Percentiles rank a stretch among this genome's conserved stretches.
Conservation (phyloP, 495 filamentous ascomycete genomes). For the Apiosordaria backusii region DNA sequence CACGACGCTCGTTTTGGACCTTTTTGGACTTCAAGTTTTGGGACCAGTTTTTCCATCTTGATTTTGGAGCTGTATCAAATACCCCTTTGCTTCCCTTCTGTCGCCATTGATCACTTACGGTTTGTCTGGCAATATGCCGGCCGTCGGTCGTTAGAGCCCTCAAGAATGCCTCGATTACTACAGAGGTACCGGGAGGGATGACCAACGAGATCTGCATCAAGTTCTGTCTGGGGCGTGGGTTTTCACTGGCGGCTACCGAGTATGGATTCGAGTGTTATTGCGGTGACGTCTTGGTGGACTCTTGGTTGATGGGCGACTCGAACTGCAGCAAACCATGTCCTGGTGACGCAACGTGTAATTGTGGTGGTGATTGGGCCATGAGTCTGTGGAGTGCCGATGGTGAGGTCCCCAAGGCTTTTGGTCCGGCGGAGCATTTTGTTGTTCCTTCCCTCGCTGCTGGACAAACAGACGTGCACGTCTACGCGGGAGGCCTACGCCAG, state of each 20-base stretch:
- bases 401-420: conserved; percentile 18
- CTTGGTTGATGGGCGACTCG: conserved; percentile 33
- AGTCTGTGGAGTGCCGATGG: conserved; percentile 37
- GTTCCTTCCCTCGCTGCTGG: conserved; percentile 20
- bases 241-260: conserved; percentile 56
- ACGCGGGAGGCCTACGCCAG: conserved; percentile 22
- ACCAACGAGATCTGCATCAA: conserved; percentile 56
- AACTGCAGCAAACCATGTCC: conserved; percentile 40
- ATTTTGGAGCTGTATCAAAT: conserved; percentile 22
- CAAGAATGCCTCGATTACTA: conserved; percentile 33
- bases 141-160: conserved; percentile 34
- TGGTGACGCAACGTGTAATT: conserved; percentile 38
- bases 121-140: conserved; percentile 15
- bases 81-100: conserved; percentile 12
- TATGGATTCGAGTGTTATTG: conserved; percentile 61
- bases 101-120: background rate
- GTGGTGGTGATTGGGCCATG: conserved; percentile 40
- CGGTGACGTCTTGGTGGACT: conserved; percentile 45
- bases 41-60: conserved; percentile 19
- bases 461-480: conserved; percentile 16
- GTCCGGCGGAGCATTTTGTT: conserved; percentile 17
- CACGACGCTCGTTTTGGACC: conserved; percentile 17
- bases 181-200: conserved; percentile 33
- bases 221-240: conserved; percentile 47
- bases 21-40: conserved; percentile 21